These are phyloP conservation scores for Saposhnikovia divaricata DNA, from an alignment of 129 eudicot genomes.

Conservation along the genomic window DNA sequence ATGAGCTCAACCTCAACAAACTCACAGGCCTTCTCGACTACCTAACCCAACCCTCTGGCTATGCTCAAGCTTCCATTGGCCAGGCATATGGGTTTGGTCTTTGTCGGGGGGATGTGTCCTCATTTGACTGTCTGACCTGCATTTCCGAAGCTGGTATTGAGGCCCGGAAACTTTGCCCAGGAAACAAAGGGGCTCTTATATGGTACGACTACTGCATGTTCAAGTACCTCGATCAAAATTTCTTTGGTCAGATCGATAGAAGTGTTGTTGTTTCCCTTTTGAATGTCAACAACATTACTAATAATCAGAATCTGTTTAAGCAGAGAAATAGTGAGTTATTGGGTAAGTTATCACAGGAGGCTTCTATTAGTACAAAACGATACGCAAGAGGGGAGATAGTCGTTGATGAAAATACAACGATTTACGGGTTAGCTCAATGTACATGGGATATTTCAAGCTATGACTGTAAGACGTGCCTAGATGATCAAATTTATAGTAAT, in stretches of 20 bases:
- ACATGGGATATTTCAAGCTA: not conserved
- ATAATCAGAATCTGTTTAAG: not conserved
- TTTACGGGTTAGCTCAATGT: not conserved
- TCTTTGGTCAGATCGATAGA: not conserved
- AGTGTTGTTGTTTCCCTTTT: not conserved
- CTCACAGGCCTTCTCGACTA: not conserved
- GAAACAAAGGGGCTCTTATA: not conserved
- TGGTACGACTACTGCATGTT: not conserved
- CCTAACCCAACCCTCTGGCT: not conserved
- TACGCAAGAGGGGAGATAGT: not conserved
- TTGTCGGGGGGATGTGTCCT: not conserved
- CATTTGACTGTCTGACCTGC: not conserved
- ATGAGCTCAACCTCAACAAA: not conserved
- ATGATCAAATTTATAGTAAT: not conserved
- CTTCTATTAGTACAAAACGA: not conserved
- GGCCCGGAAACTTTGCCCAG: not conserved
- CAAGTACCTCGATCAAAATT: not conserved
- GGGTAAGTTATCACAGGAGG: not conserved
- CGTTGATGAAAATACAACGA: not conserved
- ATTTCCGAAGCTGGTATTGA: not conserved
- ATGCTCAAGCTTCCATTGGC: not conserved
- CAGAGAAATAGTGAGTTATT: not conserved
- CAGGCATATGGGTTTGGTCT: not conserved
- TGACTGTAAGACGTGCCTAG: not conserved
- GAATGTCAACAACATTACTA: not conserved